Conservation (phyloP, 139 green algal genomes). For the Chlamydomonas urium region DNA sequence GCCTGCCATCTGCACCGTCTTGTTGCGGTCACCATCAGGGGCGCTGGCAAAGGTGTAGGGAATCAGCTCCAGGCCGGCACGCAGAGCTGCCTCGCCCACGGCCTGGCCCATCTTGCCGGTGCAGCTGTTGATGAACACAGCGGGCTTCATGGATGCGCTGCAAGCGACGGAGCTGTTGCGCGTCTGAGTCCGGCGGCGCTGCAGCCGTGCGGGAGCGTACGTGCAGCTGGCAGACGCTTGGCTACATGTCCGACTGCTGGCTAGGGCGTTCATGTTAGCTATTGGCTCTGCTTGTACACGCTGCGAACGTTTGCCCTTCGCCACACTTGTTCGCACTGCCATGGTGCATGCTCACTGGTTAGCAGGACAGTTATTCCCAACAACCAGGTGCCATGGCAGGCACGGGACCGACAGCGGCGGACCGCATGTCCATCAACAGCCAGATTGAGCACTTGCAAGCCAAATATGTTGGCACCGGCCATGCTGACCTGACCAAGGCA, state of each 20-base stretch:
- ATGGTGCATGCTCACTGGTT: no score
- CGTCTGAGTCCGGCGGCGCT: background rate
- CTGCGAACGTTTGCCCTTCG: no score
- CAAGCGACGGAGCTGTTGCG: background rate
- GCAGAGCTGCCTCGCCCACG: constrained; percentile 74
- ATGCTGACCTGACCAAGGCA: constrained; percentile 39
- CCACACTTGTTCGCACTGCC: no score
- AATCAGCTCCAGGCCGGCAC: constrained; percentile 71
- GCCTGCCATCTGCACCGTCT: background rate
- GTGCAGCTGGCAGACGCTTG: no score
- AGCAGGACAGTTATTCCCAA: no score
- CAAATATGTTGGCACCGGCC: constrained; percentile 94
- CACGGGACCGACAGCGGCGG: no score
- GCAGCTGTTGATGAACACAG: constrained; percentile 58
- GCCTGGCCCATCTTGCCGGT: constrained; percentile 91
- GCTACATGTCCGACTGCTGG: no score
- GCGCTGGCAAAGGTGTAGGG: constrained; percentile 67
- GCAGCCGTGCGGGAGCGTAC: no score
- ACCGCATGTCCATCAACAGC: constrained; percentile 97
- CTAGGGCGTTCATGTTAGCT: no score
- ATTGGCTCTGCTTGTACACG: no score
- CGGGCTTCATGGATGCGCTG: constrained; percentile 9
- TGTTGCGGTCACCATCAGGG: background rate
- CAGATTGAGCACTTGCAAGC: constrained; percentile 97
- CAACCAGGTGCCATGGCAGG: no score